phyloP scores from a whole-genome alignment of 371 early-diverging fungal genomes.

The Mucor saturninus region DNA sequence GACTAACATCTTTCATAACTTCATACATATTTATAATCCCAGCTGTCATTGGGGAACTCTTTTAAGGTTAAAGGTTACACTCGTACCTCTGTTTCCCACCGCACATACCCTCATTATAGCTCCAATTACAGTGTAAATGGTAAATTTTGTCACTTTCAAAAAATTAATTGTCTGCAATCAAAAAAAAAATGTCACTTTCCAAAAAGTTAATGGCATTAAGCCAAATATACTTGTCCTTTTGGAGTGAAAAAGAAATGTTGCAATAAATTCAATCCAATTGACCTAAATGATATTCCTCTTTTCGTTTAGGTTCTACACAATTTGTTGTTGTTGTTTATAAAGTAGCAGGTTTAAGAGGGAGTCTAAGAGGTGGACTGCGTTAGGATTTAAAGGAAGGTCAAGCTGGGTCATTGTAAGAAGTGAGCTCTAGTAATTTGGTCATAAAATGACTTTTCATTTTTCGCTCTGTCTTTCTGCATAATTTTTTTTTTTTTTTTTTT shows the following conservation, averaged over 20 bases:
- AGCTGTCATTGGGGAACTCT: too few species aligned
- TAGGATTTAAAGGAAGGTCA: conserved; percentile 24
- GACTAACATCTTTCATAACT: too few species aligned
- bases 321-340: conserved; percentile 6
- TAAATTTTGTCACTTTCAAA: conserved; percentile 7
- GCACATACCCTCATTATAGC: too few species aligned
- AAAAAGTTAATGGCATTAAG: conserved; percentile 5
- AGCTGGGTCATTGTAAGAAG: conserved; percentile 20
- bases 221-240: conserved; percentile 3
- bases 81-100: too few species aligned
- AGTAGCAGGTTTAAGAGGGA: conserved; percentile 18
- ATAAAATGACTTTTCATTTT: conserved; percentile 13
- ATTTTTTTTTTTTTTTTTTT: conserved; percentile 1
- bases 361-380: conserved; percentile 20
- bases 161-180: conserved; percentile 17
- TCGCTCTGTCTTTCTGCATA: conserved; percentile 6
- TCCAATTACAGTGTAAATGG: neutral
- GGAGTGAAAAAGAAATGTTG: neutral
- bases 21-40: too few species aligned
- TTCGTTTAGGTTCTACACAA: conserved; percentile 1
- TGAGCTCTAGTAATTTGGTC: conserved; percentile 20
- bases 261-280: neutral
- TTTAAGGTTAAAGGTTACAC: too few species aligned
- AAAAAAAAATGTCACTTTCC: conserved; percentile 8
- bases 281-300: conserved; percentile 10